Base-by-base conservation (phyloP, 31 red algal genomes). In the Porphyra umbilicalis region DNA sequence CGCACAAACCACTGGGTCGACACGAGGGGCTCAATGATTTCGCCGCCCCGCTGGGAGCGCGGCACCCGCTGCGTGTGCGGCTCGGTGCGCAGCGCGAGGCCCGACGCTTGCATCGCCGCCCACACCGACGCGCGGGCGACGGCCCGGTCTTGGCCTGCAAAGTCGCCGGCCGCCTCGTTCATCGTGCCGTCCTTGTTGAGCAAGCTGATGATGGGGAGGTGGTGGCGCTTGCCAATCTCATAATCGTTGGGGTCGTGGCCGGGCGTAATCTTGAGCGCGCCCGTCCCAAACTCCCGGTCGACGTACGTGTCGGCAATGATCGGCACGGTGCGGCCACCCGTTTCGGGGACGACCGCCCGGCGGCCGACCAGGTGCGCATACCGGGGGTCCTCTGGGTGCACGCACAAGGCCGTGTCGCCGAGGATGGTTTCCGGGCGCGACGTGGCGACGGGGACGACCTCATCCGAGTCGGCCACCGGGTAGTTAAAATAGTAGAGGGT, bases 1-100 rank as follows among this genome's bases (percentile, higher is more conserved):
- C 88, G 89, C 8, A 99, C 82, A 85, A 99, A 99, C 97, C 97
- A 99, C 86, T 99, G 97, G 10, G 87, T 92, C 4, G 92, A 94
- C 10, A 99, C 83, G 32, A 94, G 81, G n/a, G 97, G 97, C 85
- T 99, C 97, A n/a, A 99, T 90, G 15, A 96, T 75, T 80, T 96
- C 97, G 2, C 97, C 97, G 33, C 94, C 92, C 20, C 97, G 83
- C 83, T 99, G 94, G 76, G 89, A 92, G 25, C 94, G 88, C 36
- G 97, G 94, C 77, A 99, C 94, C 10, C 94, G 85, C 79, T 88
- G 92, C 29, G 91, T 83, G 81, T 96, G 83, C 15, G 83, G 82
- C 78, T 96, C 94, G 0, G 84, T 85, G 74, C 94, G 92, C 25
- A 96, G 84, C 6, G 85, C 91, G 15, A 96, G 83, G 35, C 89